phyloP scores from a whole-genome alignment of 495 filamentous ascomycete species.

The Corynascus novoguineensis region DNA sequence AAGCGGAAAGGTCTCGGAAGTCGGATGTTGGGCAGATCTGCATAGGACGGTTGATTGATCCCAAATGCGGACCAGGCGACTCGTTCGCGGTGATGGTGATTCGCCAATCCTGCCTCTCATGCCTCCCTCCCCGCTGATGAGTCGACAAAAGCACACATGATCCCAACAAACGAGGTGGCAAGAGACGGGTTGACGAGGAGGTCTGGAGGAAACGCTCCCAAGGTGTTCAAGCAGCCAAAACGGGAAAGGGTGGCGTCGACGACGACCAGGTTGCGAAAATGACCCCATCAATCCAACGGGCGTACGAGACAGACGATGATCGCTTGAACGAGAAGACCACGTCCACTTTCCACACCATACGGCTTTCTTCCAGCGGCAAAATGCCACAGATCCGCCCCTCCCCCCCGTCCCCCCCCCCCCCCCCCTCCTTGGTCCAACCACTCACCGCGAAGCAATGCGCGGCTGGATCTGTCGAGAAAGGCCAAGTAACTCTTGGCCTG shows the following conservation, averaged over 20 bases:
- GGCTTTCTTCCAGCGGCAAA: constrained; percentile 4
- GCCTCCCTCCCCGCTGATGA: too few relatives aligned
- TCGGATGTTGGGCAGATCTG: background rate
- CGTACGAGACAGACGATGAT: background rate
- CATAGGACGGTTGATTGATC: background rate
- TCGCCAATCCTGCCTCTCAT: too few relatives aligned
- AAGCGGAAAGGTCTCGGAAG: background rate
- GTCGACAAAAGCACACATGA: too few relatives aligned
- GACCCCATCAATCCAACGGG: background rate
- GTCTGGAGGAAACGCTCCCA: background rate
- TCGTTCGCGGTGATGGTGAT: too few relatives aligned
- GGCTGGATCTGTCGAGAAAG: background rate
- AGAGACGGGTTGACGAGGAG: background rate
- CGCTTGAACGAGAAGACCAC: background rate
- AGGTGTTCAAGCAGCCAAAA: background rate
- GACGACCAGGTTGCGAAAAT: background rate
- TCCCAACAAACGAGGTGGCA: background rate
- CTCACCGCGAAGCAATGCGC: background rate
- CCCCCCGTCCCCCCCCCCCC: background rate
- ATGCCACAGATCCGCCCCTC: background rate
- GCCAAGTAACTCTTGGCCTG: background rate
- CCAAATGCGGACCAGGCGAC: background rate
- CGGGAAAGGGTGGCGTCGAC: background rate
- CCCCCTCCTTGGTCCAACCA: background rate
- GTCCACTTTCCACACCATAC: background rate